A percentile compares a stretch with the other conserved stretches of the same genome.
Conservation (phyloP, 2,329 filamentous ascomycete species). For the Paradendryphiella salina region DNA sequence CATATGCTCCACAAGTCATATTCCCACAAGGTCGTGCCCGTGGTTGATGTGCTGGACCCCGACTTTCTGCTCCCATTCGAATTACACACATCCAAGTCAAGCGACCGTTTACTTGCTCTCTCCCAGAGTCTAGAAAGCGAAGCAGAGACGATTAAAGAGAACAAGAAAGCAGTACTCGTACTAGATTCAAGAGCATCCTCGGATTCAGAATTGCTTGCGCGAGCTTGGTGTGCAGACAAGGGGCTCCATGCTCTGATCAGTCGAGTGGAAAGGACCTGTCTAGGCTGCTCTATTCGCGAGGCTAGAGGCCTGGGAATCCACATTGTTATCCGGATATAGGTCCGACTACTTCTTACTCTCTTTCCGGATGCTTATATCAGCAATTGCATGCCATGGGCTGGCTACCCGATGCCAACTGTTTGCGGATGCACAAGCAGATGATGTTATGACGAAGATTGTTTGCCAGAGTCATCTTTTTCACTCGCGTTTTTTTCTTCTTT, state of each 20-base stretch:
- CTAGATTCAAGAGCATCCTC: constrained; percentile 61
- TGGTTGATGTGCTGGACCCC: constrained; percentile 35
- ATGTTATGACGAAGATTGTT: too few species aligned
- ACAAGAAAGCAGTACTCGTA: constrained; percentile 44
- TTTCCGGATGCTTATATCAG: too few species aligned
- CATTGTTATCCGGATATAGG: constrained; percentile 58
- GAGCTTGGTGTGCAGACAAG: constrained; percentile 72
- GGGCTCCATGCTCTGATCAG: constrained; percentile 76
- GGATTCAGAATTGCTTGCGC: constrained; percentile 69
- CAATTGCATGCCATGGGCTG: too few species aligned
- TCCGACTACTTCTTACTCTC: background rate
- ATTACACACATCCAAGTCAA: constrained; percentile 20
- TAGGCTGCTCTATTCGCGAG: constrained; percentile 75
- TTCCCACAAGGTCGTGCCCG: constrained; percentile 43
- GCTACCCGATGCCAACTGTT: too few species aligned
- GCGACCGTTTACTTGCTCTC: constrained; percentile 21
- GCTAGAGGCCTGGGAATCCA: constrained; percentile 71
- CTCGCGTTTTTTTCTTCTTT: too few species aligned
- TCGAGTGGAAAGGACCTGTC: constrained; percentile 67
- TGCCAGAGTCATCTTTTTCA: too few species aligned
- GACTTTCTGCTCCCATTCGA: constrained; percentile 35
- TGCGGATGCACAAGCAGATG: too few species aligned
- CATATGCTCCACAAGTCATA: constrained; percentile 50
- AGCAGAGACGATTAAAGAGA: constrained; percentile 14
- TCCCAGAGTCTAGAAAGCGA: constrained; percentile 16